Evolutionary conservation across 306 rosid genomes (phyloP).

Genomic region (Ziziphus jujuba): DNA sequence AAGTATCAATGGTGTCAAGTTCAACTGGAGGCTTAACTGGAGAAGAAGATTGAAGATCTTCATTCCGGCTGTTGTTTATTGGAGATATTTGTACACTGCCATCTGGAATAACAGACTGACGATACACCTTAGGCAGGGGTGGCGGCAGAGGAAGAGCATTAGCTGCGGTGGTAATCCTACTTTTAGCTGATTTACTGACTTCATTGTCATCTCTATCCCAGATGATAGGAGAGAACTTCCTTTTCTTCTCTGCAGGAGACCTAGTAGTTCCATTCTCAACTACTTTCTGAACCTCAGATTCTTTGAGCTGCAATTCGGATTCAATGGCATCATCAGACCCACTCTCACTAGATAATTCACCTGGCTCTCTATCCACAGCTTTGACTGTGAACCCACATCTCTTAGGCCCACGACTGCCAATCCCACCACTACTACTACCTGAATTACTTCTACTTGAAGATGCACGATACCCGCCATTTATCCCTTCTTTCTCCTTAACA

Average conservation of each 20-base stretch:
- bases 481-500: conserved; percentile 50
- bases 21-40: conserved; percentile 26
- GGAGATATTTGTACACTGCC: conserved; percentile 47
- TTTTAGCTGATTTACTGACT: conserved; percentile 38
- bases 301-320: conserved; percentile 42
- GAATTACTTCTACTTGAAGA: conserved; percentile 75
- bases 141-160: conserved; percentile 54
- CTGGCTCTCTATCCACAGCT: conserved; percentile 79
- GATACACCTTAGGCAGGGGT: conserved; percentile 45
- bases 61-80: conserved; percentile 28
- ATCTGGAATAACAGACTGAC: conserved; percentile 40
- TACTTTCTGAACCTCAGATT: conserved; percentile 31
- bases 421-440: conserved; percentile 50
- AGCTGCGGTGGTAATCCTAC: conserved; percentile 34
- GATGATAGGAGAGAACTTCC: conserved; percentile 88
- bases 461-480: conserved; percentile 51
- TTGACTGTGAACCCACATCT: conserved; percentile 49
- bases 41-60: conserved; percentile 27
- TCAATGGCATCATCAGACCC: conserved; percentile 89
- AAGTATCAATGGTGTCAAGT: conserved; percentile 26
- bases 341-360: conserved; percentile 95
- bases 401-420: conserved; percentile 47
- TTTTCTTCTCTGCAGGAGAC: conserved; percentile 57
- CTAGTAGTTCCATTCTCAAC: conserved; percentile 44
- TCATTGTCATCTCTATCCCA: conserved; percentile 90